phyloP scores from a whole-genome alignment of 352 stramenopile genomes.

The Peronosclerospora sorghi region DNA sequence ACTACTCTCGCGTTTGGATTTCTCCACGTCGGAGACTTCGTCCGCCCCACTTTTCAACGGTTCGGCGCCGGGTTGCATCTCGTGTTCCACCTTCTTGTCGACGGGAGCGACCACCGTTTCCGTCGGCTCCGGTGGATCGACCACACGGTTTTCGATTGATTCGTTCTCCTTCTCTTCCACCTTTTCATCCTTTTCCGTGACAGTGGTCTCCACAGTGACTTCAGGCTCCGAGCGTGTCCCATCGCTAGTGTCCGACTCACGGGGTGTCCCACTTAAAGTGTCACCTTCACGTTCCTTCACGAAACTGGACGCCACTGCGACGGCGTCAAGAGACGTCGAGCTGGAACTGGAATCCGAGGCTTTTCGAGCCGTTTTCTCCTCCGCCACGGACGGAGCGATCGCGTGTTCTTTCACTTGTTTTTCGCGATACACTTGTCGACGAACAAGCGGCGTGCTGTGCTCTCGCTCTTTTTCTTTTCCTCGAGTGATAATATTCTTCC shows the following conservation, averaged over 20 bases:
- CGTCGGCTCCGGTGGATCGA: too few species aligned
- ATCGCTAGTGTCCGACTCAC: neutral
- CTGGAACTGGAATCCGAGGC: neutral
- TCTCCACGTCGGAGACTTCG: neutral
- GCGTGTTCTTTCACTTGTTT: slow-evolving; percentile 25
- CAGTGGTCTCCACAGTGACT: neutral
- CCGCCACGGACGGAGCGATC: slow-evolving; percentile 4
- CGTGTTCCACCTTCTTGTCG: too few species aligned
- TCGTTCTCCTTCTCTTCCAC: too few species aligned
- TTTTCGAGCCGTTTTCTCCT: neutral
- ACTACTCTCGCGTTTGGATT: slow-evolving; percentile 22
- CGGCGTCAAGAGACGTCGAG: too few species aligned
- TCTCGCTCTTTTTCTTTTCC: slow-evolving; percentile 12
- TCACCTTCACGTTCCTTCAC: too few species aligned
- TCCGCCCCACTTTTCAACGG: too few species aligned
- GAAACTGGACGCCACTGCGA: too few species aligned
- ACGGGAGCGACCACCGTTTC: too few species aligned
- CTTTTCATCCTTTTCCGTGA: too few species aligned
- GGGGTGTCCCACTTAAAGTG: too few species aligned
- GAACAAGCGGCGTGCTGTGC: slow-evolving; percentile 3
- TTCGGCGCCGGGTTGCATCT: too few species aligned
- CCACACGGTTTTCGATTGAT: too few species aligned
- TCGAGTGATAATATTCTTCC: slow-evolving; percentile 14
- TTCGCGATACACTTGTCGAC: slow-evolving; percentile 53
- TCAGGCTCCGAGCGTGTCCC: neutral